Evolutionary conservation across 768 basidiomycete species (phyloP).

Genomic region (Lentinula detonsa): DNA sequence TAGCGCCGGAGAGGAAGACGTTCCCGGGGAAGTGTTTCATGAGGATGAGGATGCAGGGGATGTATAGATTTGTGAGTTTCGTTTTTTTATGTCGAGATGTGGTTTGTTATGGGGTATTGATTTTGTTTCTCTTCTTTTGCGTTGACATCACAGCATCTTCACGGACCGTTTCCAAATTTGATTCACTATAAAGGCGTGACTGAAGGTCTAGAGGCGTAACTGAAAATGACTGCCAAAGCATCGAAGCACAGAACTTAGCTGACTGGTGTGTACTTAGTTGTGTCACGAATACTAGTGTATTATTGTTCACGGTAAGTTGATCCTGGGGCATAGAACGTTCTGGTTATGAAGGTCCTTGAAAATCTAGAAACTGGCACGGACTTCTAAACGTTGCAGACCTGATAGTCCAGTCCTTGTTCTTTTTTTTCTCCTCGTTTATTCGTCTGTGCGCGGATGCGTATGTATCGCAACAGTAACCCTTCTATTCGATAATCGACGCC

Average conservation of each 20-base stretch:
- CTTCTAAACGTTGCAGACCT: too few relatives aligned
- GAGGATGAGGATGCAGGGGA: slow-evolving; percentile 51
- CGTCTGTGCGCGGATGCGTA: too few relatives aligned
- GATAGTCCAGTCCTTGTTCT: too few relatives aligned
- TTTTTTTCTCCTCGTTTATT: too few relatives aligned
- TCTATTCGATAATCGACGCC: slow-evolving; percentile 39
- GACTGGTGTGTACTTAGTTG: too few relatives aligned
- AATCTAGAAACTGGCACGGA: too few relatives aligned
- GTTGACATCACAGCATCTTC: slow-evolving; percentile 35
- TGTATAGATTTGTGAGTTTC: slow-evolving; percentile 47
- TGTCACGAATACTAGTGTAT: too few relatives aligned
- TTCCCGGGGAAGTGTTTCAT: slow-evolving; percentile 52
- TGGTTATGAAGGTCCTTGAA: too few relatives aligned
- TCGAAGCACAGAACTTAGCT: too few relatives aligned
- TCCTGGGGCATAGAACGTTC: too few relatives aligned
- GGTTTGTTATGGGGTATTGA: neutral
- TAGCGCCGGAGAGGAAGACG: slow-evolving; percentile 39
- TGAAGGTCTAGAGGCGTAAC: neutral
- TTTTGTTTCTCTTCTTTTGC: neutral
- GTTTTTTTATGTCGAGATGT: neutral
- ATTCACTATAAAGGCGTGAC: slow-evolving; percentile 39
- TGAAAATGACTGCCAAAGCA: too few relatives aligned
- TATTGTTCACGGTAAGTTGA: too few relatives aligned
- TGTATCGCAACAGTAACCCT: slow-evolving; percentile 36
- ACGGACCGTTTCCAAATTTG: slow-evolving; percentile 50